phyloP scores from a whole-genome alignment of 805 yeast genomes.

The Lipomyces spencermartinsiae region DNA sequence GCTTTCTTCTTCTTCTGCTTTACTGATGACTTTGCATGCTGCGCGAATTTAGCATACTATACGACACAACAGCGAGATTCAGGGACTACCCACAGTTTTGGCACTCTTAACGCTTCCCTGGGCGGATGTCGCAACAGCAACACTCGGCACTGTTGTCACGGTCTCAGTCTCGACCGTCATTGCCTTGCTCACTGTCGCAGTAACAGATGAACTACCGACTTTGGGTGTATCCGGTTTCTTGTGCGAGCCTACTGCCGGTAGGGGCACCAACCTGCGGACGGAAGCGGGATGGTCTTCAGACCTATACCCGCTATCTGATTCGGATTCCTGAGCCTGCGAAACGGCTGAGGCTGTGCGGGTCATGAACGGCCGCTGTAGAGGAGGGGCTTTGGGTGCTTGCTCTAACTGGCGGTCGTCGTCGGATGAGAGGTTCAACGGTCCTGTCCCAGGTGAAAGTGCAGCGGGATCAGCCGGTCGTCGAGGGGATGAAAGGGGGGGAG shows the following conservation, averaged over 20 bases:
- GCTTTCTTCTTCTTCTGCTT: constrained; percentile 32
- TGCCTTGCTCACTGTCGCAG: constrained; percentile 25
- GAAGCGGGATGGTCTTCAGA: constrained; percentile 35
- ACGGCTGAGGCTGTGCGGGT: background rate
- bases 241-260: constrained; percentile 17
- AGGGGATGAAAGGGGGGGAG: background rate
- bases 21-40: constrained; percentile 19
- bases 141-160: constrained; percentile 55
- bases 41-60: background rate
- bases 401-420: background rate
- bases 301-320: constrained; percentile 32
- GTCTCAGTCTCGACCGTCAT: constrained; percentile 70
- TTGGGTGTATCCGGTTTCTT: constrained; percentile 20
- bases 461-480: background rate
- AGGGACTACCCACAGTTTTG: constrained; percentile 26
- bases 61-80: background rate
- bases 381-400: background rate
- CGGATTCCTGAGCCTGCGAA: constrained; percentile 20
- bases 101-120: constrained; percentile 32
- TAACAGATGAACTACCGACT: background rate
- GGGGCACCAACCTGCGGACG: constrained; percentile 17
- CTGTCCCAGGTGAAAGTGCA: constrained; percentile 43
- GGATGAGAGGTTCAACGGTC: constrained; percentile 9
- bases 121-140: constrained; percentile 40
- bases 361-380: background rate